Conservation (phyloP, 2,329 filamentous ascomycete genomes). For the Pseudogymnoascus sp. region DNA sequence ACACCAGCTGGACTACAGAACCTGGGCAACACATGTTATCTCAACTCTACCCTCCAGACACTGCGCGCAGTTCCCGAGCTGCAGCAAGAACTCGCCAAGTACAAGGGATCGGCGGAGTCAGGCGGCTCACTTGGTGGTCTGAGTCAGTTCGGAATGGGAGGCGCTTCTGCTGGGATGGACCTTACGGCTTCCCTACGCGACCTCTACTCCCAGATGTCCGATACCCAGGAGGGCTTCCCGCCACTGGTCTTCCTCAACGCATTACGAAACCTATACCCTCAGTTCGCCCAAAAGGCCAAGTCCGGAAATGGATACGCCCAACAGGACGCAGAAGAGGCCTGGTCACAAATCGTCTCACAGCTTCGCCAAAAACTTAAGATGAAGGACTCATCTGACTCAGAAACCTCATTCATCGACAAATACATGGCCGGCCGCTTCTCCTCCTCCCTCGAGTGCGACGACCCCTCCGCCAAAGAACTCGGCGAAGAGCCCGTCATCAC, state of each 20-base stretch:
- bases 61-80: conserved; percentile 85
- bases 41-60: conserved; percentile 95
- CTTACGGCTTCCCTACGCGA: conserved; percentile 71
- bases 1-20: conserved; percentile 85
- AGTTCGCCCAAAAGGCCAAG: conserved; percentile 85
- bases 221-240: conserved; percentile 80
- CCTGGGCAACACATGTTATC: conserved; percentile 94
- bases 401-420: conserved; percentile 74
- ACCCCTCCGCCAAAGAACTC: conserved; percentile 64
- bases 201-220: conserved; percentile 81
- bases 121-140: conserved; percentile 35
- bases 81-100: conserved; percentile 66
- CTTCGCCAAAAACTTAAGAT: conserved; percentile 70
- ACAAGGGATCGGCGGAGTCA: conserved; percentile 36
- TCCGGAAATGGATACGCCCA: conserved; percentile 84
- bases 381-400: conserved; percentile 41
- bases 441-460: conserved; percentile 74
- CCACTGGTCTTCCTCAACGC: conserved; percentile 77
- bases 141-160: conserved; percentile 42
- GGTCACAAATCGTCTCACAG: conserved; percentile 88
- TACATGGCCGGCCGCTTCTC: conserved; percentile 82
- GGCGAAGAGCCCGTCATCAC: conserved; percentile 63
- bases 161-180: conserved; percentile 49
- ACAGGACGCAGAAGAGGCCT: conserved; percentile 96
- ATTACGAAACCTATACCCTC: conserved; percentile 73